Evolutionary conservation across 1,139 yeast species (phyloP).

Genomic region (Magnusiomyces ingens): DNA sequence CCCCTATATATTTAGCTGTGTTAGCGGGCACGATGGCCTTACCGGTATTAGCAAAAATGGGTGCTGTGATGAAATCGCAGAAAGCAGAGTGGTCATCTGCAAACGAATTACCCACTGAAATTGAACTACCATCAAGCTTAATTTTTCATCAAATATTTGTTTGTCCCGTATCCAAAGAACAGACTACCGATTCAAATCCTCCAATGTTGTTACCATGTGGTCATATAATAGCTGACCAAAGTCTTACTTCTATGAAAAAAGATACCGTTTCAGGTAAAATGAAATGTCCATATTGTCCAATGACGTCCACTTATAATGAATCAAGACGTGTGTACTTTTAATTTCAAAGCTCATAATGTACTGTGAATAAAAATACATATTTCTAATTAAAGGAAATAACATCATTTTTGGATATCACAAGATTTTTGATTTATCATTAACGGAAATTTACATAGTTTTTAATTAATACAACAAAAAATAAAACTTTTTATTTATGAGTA

Average conservation of each 20-base stretch:
- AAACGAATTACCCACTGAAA: conserved; percentile 55
- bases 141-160: conserved; percentile 79
- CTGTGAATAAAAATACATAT: too few relatives aligned
- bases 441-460: too few relatives aligned
- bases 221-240: conserved; percentile 50
- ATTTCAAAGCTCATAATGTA: too few relatives aligned
- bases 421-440: too few relatives aligned
- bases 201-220: conserved; percentile 61
- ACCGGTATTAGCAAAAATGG: conserved; percentile 65
- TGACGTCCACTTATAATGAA: conserved; percentile 28
- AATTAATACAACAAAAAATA: too few relatives aligned
- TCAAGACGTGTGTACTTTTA: conserved; percentile 28
- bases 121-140: conserved; percentile 45
- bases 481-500: too few relatives aligned
- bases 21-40: conserved; percentile 67
- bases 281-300: conserved; percentile 67
- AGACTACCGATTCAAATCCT: conserved; percentile 53
- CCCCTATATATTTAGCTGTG: conserved; percentile 61
- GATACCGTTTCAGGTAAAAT: conserved; percentile 35
- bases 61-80: conserved; percentile 42
- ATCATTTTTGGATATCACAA: too few relatives aligned
- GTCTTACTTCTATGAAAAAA: conserved; percentile 39
- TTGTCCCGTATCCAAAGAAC: conserved; percentile 88
- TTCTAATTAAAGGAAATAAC: too few relatives aligned
- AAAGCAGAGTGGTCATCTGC: conserved; percentile 50